Base-by-base conservation (phyloP, 2,329 filamentous ascomycete species). In the Penicillium griseofulvum region DNA sequence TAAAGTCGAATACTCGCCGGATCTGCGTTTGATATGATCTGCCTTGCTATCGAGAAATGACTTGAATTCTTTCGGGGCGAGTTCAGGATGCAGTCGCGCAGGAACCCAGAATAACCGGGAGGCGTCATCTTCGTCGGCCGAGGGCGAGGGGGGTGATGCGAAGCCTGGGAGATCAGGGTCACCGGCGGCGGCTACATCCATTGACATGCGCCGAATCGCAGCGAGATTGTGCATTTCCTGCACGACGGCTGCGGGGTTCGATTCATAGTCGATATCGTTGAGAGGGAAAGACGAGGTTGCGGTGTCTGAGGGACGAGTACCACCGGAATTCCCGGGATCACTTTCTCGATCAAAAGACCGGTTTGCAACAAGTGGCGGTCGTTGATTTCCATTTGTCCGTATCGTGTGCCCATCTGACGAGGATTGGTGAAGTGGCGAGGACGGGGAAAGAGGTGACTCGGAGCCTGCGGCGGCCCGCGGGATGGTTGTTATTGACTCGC, bases 1-100 rank as follows among this genome's bases (percentile, higher is more conserved):
- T 55, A 49, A 62, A 65, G 91, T 76, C 36, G 80, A 80, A 60
- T 81, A 87, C 63, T 87, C 91, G 24, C 88, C 87, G 1, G 92
- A 96, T 65, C 90, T 85, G 62, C 92, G 83, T 71, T 91, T 87
- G 65, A 97, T 96, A 34, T 90, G 88, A 64, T 96, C 89, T 12
- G 97, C 90, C 68, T 92, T 87, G 59, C 92, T 95, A 68, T 99
- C 93, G 2, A 99, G 83, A 64, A 97, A 99, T 1, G 88, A 93
- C 74, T 96, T 97, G 80, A 97, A 99, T 65, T 97, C 94, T 68
- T 89, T 91, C 1, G 94, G 94, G 3, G 94, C 94, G 46, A 99
- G 80, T 74, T 99, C 94, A 0, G 94, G 94, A 67, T 99, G 94
- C 28, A 99, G 83, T 55, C 91, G 86, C 24, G 94, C 94, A 5